Percentiles rank a stretch among this genome's conserved stretches.
These are phyloP conservation scores for Blastocystis sp. DNA, from an alignment of 352 stramenopile genomes.

Conservation along the genomic window DNA sequence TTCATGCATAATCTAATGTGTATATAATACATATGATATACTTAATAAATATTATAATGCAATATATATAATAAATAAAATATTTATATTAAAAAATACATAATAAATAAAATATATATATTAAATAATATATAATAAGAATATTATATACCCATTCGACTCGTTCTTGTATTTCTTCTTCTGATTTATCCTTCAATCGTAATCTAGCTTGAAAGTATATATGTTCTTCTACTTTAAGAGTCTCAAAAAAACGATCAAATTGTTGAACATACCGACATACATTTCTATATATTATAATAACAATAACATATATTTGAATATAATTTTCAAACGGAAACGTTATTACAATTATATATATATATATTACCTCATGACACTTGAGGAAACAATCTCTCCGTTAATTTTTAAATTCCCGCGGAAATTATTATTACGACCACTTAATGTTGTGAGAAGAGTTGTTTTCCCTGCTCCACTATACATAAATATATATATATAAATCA, in stretches of 20 bases:
- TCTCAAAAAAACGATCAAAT: slow-evolving; percentile 34
- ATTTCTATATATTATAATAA: background rate
- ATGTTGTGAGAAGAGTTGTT: slow-evolving; percentile 21
- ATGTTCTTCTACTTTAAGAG: slow-evolving; percentile 27
- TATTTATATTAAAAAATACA: no score
- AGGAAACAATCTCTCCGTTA: slow-evolving; percentile 17
- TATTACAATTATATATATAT: no score
- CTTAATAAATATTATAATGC: no score
- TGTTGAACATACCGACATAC: slow-evolving; percentile 27
- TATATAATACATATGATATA: no score
- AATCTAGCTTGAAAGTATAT: slow-evolving; percentile 35
- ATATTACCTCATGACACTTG: no score
- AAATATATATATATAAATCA: background rate
- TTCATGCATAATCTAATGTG: slow-evolving; percentile 24
- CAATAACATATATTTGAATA: background rate
- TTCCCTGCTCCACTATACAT: slow-evolving; percentile 29
- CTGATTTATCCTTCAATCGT: background rate
- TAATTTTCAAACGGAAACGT: no score
- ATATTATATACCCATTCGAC: slow-evolving; percentile 1
- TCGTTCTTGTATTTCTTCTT: slow-evolving; percentile 13
- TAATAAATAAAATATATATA: no score
- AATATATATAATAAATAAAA: no score
- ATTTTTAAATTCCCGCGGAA: slow-evolving; percentile 15
- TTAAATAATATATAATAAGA: background rate
- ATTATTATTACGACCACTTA: slow-evolving; percentile 20